Base-by-base conservation (phyloP, 2,329 filamentous ascomycete genomes). In the Ophiocordyceps camponoti-leonardi region DNA sequence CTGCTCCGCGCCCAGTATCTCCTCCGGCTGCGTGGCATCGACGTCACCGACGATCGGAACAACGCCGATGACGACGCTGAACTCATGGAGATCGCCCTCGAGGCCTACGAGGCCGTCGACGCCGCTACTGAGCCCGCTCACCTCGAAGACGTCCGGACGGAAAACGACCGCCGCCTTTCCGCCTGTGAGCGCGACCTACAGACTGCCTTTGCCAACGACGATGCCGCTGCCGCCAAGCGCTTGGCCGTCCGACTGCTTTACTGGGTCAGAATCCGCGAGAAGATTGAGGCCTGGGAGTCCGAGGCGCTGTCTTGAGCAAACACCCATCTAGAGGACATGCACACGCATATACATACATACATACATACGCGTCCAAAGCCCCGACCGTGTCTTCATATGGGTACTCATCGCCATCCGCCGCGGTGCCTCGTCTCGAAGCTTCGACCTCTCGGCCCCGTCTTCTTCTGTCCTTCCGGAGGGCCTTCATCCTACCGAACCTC, bases 1-100 rank as follows among this genome's bases (percentile, higher is more conserved):
- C 68, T 98, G 13, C 63, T 76, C 43, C 77, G 92, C 22, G 88
- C 90, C n/a, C 86, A 95, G 61, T 94, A 96, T 60, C 67, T 96
- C 6, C 73, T 96, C 4, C 66, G 81, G 48, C 72, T 80, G 45
- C 73, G 80, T 39, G 86, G 81, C 0, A 73, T 88, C 19, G 85
- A 94, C 57, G 78, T 92, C 0, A 79, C 78, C 1, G 77, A 80
- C 53, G 87, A 95, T 56, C 33, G 33, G 16, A 16, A 18, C 16
- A 37, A 37, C 16, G n/a, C 33, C 14, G 7, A n/a, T 18, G 33
- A 77, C 51, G 44, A 40, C 37, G 18, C 14, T 8, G 22, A 30
- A 11, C 68, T 94, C 53, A 63, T 98, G 55, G 81, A 79, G 72
- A 69, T 80, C 55, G 86, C 92, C 45, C 64, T 96, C 60, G 86